These are phyloP conservation scores for Rhodotorula sp. DNA, from an alignment of 1,284 basidiomycete species.

Conservation along the genomic window DNA sequence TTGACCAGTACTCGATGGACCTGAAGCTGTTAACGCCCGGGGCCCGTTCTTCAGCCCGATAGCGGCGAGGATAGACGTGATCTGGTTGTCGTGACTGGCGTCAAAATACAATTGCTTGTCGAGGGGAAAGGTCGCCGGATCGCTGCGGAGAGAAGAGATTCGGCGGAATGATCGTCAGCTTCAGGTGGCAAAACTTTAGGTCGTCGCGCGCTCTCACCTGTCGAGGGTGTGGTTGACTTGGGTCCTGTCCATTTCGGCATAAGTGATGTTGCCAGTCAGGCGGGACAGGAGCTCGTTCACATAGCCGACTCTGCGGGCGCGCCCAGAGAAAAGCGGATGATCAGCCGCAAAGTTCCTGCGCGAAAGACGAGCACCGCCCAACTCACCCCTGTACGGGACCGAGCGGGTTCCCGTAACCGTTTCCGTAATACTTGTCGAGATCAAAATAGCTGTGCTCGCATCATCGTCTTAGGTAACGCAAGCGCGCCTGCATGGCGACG, in stretches of 20 bases:
- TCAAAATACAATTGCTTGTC: conserved; percentile 29
- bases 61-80: conserved; percentile 13
- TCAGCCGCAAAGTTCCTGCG: no score
- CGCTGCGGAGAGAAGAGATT: conserved; percentile 32
- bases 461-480: background rate
- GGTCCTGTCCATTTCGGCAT: conserved; percentile 62
- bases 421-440: conserved; percentile 69
- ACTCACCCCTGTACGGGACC: conserved; percentile 65
- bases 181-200: no score
- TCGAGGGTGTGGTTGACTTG: conserved; percentile 75
- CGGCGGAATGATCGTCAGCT: no score
- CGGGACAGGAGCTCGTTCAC: conserved; percentile 78
- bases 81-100: conserved; percentile 38
- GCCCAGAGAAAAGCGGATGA: no score
- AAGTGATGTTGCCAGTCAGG: conserved; percentile 56
- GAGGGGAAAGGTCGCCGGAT: conserved; percentile 66
- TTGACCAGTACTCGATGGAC: background rate
- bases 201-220: conserved; percentile 9
- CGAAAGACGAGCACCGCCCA: no score
- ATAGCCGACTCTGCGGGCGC: conserved; percentile 60
- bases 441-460: conserved; percentile 56
- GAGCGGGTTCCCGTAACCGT: conserved; percentile 33
- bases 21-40: background rate
- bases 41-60: conserved; percentile 20
- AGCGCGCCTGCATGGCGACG: no score